phyloP scores from a whole-genome alignment of 148 eudicot genomes.

The Arbutus unedo region DNA sequence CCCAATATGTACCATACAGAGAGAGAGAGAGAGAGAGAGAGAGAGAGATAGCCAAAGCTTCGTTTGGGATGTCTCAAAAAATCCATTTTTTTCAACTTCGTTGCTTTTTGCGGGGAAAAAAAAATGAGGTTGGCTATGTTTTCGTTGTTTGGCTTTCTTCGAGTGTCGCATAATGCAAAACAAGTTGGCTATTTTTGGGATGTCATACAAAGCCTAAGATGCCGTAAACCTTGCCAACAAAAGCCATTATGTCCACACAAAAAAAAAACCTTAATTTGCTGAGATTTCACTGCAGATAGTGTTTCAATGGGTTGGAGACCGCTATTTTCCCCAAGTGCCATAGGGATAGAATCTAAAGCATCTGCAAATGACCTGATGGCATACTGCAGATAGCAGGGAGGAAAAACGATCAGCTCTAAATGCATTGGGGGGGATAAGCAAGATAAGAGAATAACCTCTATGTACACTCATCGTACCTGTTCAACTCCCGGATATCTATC shows the following conservation, averaged over 20 bases:
- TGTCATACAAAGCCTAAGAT: background rate
- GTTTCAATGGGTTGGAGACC: slow-evolving; percentile 98
- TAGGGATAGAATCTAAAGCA: slow-evolving; percentile 88
- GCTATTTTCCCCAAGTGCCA: slow-evolving; percentile 97
- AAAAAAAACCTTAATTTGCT: slow-evolving; percentile 78
- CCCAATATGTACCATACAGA: background rate
- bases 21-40: background rate
- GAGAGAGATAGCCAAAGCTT: no score
- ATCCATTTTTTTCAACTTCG: no score
- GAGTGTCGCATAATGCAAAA: background rate
- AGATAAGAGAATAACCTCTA: background rate
- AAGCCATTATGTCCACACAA: background rate
- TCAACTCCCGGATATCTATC: slow-evolving; percentile 88
- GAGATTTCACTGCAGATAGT: slow-evolving; percentile 84
- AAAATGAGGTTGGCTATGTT: no score
- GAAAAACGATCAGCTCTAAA: background rate
- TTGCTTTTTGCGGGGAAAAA: no score
- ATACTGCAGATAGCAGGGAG: slow-evolving; percentile 51
- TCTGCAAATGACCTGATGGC: slow-evolving; percentile 97
- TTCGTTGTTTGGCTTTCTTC: no score
- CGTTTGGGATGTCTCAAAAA: background rate
- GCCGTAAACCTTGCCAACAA: background rate
- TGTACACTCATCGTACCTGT: slow-evolving; percentile 41
- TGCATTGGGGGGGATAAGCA: background rate
- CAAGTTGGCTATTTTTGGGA: background rate